Conservation (phyloP, 352 stramenopile species). For the Phytophthora multivora region DNA sequence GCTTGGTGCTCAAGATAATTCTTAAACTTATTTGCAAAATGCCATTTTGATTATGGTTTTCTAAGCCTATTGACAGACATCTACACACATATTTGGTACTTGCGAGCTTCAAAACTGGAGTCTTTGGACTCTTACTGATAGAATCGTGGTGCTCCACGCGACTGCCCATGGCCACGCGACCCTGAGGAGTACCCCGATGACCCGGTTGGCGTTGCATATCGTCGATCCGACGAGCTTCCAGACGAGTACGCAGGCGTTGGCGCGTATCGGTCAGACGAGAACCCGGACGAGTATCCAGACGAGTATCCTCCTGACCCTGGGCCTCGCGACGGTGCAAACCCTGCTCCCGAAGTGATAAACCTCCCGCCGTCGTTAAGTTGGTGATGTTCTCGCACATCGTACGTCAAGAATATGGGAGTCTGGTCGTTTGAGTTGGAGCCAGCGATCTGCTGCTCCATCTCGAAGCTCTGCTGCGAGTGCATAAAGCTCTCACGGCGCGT, state of each 20-base stretch:
- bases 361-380: conserved; percentile 29
- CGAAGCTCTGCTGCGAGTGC: conserved; percentile 24
- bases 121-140: conserved; percentile 20
- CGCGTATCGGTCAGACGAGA: conserved; percentile 15
- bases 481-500: conserved; percentile 33
- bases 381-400: conserved; percentile 22
- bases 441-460: conserved; percentile 22
- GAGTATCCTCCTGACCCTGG: conserved; percentile 21
- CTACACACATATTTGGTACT: conserved; percentile 16
- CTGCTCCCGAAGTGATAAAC: conserved; percentile 24
- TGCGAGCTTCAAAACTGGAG: conserved; percentile 17
- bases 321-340: conserved; percentile 19
- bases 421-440: conserved; percentile 9
- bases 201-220: conserved; percentile 20
- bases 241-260: conserved; percentile 20
- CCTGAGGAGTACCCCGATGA: conserved; percentile 25
- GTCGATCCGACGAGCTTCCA: conserved; percentile 12
- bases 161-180: conserved; percentile 23
- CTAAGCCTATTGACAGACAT: conserved; percentile 31
- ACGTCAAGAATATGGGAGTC: conserved; percentile 31
- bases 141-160: conserved; percentile 20
- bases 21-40: conserved; percentile 37
- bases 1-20: conserved; percentile 9
- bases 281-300: conserved; percentile 18
- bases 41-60: conserved; percentile 20